Evolutionary conservation across 768 basidiomycete species (phyloP).

Genomic region (Thelephora ganbajun): DNA sequence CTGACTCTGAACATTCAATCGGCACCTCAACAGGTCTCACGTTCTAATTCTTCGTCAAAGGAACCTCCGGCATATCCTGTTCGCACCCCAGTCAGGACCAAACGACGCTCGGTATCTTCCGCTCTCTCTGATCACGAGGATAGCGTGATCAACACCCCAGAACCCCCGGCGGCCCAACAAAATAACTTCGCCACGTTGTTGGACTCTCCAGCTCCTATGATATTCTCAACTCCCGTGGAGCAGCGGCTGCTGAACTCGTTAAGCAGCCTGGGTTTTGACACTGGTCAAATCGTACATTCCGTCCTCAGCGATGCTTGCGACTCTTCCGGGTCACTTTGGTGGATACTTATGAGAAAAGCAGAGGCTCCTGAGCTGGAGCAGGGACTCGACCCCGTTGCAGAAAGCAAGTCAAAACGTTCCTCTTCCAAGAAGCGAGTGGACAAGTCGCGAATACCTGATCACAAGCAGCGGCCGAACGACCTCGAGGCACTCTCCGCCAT

Average conservation of each 20-base stretch:
- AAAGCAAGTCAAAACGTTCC: conserved; percentile 14
- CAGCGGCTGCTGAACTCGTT: conserved; percentile 66
- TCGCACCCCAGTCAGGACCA: conserved; percentile 89
- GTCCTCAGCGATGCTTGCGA: conserved; percentile 90
- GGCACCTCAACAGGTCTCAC: conserved; percentile 15
- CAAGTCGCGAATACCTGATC: conserved; percentile 2
- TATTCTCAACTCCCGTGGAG: conserved; percentile 80
- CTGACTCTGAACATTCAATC: conserved; percentile 10
- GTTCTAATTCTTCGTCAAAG: conserved; percentile 9
- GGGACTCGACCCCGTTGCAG: conserved; percentile 8
- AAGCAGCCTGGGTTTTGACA: conserved; percentile 74
- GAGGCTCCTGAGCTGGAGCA: conserved; percentile 43
- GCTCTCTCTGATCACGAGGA: conserved; percentile 42
- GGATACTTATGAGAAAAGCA: conserved; percentile 81
- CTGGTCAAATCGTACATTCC: conserved; percentile 88
- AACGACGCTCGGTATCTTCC: conserved; percentile 89
- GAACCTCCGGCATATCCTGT: conserved; percentile 48
- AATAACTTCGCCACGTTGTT: conserved; percentile 51
- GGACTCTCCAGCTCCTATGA: conserved; percentile 52
- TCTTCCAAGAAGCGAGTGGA: conserved; percentile 15
- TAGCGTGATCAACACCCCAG: conserved; percentile 1
- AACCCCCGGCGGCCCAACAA: conserved; percentile 24
- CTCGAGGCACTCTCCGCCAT: not conserved
- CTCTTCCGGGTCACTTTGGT: conserved; percentile 83
- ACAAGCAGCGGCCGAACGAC: conserved; percentile 7